Conservation (phyloP, 495 filamentous ascomycete species). For the Hypoxylon fragiforme region DNA sequence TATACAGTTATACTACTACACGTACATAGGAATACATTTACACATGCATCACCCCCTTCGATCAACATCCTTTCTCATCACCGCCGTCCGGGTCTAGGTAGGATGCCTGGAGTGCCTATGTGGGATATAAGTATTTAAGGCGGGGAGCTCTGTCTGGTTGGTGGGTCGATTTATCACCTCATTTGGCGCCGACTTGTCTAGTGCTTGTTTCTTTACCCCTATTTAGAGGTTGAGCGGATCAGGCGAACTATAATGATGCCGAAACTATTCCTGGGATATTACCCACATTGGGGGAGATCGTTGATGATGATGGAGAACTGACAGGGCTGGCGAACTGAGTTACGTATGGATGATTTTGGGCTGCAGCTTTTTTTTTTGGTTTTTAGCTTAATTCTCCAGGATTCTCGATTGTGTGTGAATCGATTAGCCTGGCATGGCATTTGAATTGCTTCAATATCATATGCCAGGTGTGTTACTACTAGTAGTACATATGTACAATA, state of each 20-base stretch:
- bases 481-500: too few relatives aligned
- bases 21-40: too few relatives aligned
- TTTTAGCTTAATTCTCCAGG: neutral
- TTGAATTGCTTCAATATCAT: too few relatives aligned
- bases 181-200: neutral
- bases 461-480: too few relatives aligned
- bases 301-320: neutral
- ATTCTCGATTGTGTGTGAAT: too few relatives aligned
- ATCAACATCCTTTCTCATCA: constrained; percentile 3
- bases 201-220: neutral
- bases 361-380: neutral
- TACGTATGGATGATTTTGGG: neutral
- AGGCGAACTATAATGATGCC: neutral
- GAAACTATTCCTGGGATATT: neutral
- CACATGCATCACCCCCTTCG: neutral
- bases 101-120: too few relatives aligned
- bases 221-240: neutral
- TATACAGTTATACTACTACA: too few relatives aligned
- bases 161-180: neutral
- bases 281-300: neutral
- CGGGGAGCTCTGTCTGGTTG: neutral
- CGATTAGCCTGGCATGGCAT: too few relatives aligned
- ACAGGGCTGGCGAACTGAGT: constrained; percentile 3
- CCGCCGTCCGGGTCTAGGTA: neutral
- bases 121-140: too few relatives aligned